Conservation (phyloP, 2,329 filamentous ascomycete species). For the Fusarium proliferatum region DNA sequence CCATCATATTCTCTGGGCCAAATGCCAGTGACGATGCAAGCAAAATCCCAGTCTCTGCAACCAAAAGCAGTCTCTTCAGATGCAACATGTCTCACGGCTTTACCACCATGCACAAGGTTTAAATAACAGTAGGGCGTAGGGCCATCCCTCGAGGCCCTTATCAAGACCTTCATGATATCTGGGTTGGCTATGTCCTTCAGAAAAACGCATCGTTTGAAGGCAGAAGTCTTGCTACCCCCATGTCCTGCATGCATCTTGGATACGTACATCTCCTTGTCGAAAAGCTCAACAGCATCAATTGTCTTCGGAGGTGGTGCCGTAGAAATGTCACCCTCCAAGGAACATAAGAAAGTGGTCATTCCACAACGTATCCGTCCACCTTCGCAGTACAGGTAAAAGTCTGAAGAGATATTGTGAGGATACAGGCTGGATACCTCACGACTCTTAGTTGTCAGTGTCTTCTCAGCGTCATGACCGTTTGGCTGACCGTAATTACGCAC, state of each 20-base stretch:
- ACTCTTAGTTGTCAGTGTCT: conserved; percentile 55
- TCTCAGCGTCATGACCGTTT: conserved; percentile 38
- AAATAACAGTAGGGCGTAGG: conserved; percentile 69
- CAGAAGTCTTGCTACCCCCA: conserved; percentile 66
- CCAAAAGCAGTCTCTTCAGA: conserved; percentile 67
- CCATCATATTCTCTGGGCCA: conserved; percentile 67
- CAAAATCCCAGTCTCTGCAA: conserved; percentile 72
- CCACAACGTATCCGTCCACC: conserved; percentile 59
- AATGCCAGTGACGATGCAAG: conserved; percentile 71
- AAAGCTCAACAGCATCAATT: conserved; percentile 63
- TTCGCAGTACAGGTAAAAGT: conserved; percentile 67
- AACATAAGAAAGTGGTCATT: conserved; percentile 55
- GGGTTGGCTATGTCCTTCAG: conserved; percentile 58
- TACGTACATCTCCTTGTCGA: conserved; percentile 71
- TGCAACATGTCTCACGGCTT: conserved; percentile 58
- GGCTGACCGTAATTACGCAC: conserved; percentile 54
- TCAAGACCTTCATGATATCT: conserved; percentile 51
- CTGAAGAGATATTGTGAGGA: conserved; percentile 58
- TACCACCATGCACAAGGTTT: conserved; percentile 70
- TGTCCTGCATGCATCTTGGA: conserved; percentile 69
- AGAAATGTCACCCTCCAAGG: background rate
- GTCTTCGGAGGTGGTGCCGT: conserved; percentile 29
- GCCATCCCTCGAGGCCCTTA: conserved; percentile 58
- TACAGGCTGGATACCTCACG: conserved; percentile 53
- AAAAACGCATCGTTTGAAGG: conserved; percentile 74